phyloP scores from a whole-genome alignment of 129 eudicot species.

The Solidago caesia region DNA sequence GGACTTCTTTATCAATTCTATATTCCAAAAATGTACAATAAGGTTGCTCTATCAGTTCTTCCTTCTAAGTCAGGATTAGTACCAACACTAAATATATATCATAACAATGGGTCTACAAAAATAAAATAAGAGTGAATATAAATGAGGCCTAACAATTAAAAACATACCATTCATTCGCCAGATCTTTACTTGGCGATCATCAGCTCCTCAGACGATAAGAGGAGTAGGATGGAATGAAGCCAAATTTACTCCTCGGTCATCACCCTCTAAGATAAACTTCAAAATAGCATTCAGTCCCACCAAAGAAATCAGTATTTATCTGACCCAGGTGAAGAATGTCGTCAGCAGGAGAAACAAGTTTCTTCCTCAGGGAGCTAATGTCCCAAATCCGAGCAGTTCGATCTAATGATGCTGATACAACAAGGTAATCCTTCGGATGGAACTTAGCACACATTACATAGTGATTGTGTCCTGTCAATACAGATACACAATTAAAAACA shows the following conservation, averaged over 20 bases:
- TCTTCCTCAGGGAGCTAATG: constrained; percentile 64
- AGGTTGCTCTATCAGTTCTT: no score
- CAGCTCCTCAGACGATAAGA: constrained; percentile 61
- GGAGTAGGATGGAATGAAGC: constrained; percentile 73
- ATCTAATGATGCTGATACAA: constrained; percentile 73
- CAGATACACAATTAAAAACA: constrained; percentile 70
- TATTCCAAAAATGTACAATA: no score
- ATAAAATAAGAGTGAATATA: no score
- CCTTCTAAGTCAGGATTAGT: no score
- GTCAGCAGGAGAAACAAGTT: constrained; percentile 69
- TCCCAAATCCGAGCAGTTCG: constrained; percentile 76
- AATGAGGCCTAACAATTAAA: background rate
- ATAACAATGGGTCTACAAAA: no score
- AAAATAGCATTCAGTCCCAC: no score
- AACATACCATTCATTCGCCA: constrained; percentile 67
- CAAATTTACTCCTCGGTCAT: constrained; percentile 71
- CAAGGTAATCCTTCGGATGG: constrained; percentile 70
- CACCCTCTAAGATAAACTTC: constrained; percentile 63
- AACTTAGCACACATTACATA: constrained; percentile 76
- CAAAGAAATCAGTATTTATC: no score
- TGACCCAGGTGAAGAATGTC: constrained; percentile 29
- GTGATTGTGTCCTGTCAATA: constrained; percentile 71
- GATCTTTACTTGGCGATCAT: constrained; percentile 68
- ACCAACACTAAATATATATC: no score
- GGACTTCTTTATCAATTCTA: no score